Conservation (phyloP, 768 basidiomycete genomes). For the Phanerodontia chrysosporium region DNA sequence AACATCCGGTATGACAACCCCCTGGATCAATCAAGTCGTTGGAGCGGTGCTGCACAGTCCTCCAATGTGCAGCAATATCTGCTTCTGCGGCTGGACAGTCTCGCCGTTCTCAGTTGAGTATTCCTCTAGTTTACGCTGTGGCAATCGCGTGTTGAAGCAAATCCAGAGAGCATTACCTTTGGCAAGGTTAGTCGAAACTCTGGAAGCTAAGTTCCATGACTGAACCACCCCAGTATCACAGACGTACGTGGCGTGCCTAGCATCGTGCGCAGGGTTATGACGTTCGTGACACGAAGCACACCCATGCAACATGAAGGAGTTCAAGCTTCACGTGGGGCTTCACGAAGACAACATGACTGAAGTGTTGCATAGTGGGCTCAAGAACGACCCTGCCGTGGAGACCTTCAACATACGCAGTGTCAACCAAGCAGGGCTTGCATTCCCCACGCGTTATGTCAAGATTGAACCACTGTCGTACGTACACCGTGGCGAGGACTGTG, state of each 20-base stretch:
- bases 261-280: neutral
- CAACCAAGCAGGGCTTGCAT: conserved; percentile 51
- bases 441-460: conserved; percentile 69
- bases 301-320: conserved; percentile 84
- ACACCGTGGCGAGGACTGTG: no score
- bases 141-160: conserved; percentile 1
- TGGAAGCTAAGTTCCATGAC: neutral
- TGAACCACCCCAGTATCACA: conserved; percentile 26
- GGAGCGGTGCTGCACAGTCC: conserved; percentile 66
- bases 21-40: conserved; percentile 62
- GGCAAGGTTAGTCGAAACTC: conserved; percentile 57
- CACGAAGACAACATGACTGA: conserved; percentile 65
- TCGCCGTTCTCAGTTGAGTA: conserved; percentile 64
- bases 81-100: conserved; percentile 54
- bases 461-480: conserved; percentile 72
- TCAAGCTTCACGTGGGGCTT: conserved; percentile 66
- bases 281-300: conserved; percentile 44
- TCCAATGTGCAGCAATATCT: conserved; percentile 66
- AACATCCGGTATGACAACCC: conserved; percentile 67
- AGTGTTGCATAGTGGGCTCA: conserved; percentile 57
- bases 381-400: conserved; percentile 63
- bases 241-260: conserved; percentile 22
- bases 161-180: conserved; percentile 66
- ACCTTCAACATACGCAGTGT: conserved; percentile 55
- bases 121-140: no score